These are phyloP conservation scores for Parasitella parasitica DNA, from an alignment of 371 early-diverging fungal genomes.

Conservation along the genomic window DNA sequence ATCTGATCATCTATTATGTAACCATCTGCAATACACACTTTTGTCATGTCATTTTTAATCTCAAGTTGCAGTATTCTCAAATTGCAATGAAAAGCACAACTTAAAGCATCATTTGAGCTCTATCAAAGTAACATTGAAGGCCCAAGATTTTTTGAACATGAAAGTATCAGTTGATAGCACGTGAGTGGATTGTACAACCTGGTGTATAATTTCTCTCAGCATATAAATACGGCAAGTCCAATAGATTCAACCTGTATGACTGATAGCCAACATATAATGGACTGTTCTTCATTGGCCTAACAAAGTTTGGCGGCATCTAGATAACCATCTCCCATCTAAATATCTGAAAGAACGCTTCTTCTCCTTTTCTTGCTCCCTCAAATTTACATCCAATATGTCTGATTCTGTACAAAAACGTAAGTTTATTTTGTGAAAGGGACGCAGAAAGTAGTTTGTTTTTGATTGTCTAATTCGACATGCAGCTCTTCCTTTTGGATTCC, in stretches of 20 bases:
- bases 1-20: neutral
- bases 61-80: neutral
- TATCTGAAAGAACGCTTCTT: neutral
- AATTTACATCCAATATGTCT: slow-evolving; percentile 18
- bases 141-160: neutral
- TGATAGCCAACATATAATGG: neutral
- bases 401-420: slow-evolving; percentile 36
- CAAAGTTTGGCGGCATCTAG: slow-evolving; percentile 6
- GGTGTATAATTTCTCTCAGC: neutral
- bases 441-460: neutral
- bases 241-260: neutral
- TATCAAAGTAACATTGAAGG: no score
- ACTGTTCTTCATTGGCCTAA: neutral
- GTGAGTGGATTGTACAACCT: neutral
- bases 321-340: slow-evolving; percentile 1
- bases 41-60: neutral
- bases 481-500: slow-evolving; percentile 90
- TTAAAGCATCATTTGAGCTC: neutral
- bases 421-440: no score
- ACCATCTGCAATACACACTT: no score
- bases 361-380: neutral
- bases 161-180: neutral
- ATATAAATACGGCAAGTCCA: slow-evolving; percentile 1
- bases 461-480: neutral
- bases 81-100: neutral